A percentile compares a stretch with the other conserved stretches of the same genome.
These are phyloP conservation scores for Lolium multiflorum DNA, from an alignment of 176 grass and related monocot genomes.

Conservation along the genomic window DNA sequence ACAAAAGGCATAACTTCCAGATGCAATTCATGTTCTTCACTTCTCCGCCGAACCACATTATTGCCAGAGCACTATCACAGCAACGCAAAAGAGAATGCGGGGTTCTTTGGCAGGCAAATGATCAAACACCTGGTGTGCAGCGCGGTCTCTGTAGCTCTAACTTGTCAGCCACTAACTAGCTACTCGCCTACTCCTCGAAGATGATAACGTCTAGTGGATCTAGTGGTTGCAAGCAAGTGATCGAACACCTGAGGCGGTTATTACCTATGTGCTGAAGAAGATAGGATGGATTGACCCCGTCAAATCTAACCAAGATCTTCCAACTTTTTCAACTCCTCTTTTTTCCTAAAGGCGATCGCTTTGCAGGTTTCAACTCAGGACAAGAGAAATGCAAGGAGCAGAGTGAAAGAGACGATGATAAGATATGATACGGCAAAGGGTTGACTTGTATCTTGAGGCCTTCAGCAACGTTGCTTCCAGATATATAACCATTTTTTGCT, in stretches of 20 bases:
- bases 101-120: not conserved
- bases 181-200: not conserved
- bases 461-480: not conserved
- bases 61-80: not conserved
- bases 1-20: not conserved
- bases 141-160: not conserved
- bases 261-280: conserved; percentile 3
- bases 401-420: not conserved
- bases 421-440: not conserved
- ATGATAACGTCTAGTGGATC: conserved; percentile 31
- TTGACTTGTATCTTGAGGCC: not conserved
- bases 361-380: conserved; percentile 40
- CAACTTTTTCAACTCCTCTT: conserved; percentile 16
- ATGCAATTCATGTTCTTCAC: conserved; percentile 28
- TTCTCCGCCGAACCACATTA: conserved; percentile 9
- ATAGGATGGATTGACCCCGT: conserved; percentile 27
- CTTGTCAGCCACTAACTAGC: conserved; percentile 6
- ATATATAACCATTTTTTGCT: not conserved
- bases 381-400: not conserved
- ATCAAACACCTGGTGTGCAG: conserved; percentile 20
- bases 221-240: conserved; percentile 16
- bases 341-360: conserved; percentile 23
- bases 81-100: not conserved
- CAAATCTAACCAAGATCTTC: conserved; percentile 34
- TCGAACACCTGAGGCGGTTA: conserved; percentile 9